Percentiles rank a stretch among this genome's conserved stretches.
Conservation (phyloP, 2,329 filamentous ascomycete species). For the Pseudogymnoascus sp. region DNA sequence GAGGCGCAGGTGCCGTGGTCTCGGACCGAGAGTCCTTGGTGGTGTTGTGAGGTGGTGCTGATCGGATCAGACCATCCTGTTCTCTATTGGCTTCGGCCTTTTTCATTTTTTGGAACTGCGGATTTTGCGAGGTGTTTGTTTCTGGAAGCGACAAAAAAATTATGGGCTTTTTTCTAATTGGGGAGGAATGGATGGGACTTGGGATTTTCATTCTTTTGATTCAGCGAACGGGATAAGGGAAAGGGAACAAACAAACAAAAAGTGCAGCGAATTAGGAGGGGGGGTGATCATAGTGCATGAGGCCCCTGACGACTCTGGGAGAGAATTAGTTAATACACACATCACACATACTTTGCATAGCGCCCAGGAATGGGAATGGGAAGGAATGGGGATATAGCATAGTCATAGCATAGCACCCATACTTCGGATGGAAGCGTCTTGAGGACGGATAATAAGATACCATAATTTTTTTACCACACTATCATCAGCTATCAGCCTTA, state of each 20-base stretch:
- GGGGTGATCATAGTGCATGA: conserved; percentile 4
- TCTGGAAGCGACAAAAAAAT: background rate
- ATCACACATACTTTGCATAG: background rate
- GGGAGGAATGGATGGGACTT: too few relatives aligned
- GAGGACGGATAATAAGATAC: background rate
- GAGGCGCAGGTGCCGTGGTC: background rate
- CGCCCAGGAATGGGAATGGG: background rate
- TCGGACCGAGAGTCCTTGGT: background rate
- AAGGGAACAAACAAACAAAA: background rate
- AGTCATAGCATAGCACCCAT: background rate
- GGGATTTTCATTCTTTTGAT: background rate
- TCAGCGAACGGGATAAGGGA: background rate
- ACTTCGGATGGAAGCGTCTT: background rate
- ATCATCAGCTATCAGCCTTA: background rate
- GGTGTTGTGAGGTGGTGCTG: conserved; percentile 1
- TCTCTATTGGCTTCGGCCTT: too few relatives aligned
- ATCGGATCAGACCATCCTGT: background rate
- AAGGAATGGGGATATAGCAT: background rate
- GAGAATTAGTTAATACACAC: conserved; percentile 3
- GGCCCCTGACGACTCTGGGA: background rate
- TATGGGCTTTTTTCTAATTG: background rate
- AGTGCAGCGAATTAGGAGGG: background rate
- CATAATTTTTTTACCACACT: background rate
- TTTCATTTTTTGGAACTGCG: background rate
- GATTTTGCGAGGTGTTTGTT: background rate